Base-by-base conservation (phyloP, 192 early-diverging fungal genomes). In the Pilaira anomala region DNA sequence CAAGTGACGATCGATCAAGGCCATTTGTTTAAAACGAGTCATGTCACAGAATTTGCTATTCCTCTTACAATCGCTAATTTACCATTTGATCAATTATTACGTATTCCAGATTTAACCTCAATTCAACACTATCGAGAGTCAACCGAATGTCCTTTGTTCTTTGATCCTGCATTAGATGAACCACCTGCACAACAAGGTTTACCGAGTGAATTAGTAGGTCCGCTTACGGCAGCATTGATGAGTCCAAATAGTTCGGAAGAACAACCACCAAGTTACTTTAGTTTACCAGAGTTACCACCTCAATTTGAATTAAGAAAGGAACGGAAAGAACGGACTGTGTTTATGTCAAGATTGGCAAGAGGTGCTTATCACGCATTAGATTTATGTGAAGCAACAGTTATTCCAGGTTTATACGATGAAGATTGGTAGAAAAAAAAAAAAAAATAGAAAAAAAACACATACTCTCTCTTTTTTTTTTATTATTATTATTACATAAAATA, bases 41-140 rank as follows among this genome's bases (percentile, higher is more conserved):
- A 76, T 28, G 28, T 52, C 3, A 28, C 59, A 11, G 74, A 78
- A 60, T 68, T 78, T 29, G 62, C 60, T n/a, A 75, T 78, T 39
- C 77, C 77, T 7, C 50, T 78, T 4, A 42, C 69, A 22, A 66
- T 78, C 19, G 70, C 74, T 22, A 73, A 75, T 48, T 50, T 76
- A 19, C 70, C 77, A 0, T 52, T 73, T 62, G 66, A 65, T 45
- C 74, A 76, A 22, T 49, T 76, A 8, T 33, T 67, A 18, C 68
- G 71, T 51, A 60, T 72, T 40, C 56, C 73, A 13, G 51, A 71
- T 11, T 28, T 74, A 16, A 74, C 76, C 0, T 49, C 68, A 1
- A 67, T 68, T 21, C 54, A 59, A 29, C 21, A 42, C 48, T 75
- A 78, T 21, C 48, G 24, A 5, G n/a, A 65, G 6, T 68, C 61